Base-by-base conservation (phyloP, 441 rosid genomes). In the Biscutella laevigata region DNA sequence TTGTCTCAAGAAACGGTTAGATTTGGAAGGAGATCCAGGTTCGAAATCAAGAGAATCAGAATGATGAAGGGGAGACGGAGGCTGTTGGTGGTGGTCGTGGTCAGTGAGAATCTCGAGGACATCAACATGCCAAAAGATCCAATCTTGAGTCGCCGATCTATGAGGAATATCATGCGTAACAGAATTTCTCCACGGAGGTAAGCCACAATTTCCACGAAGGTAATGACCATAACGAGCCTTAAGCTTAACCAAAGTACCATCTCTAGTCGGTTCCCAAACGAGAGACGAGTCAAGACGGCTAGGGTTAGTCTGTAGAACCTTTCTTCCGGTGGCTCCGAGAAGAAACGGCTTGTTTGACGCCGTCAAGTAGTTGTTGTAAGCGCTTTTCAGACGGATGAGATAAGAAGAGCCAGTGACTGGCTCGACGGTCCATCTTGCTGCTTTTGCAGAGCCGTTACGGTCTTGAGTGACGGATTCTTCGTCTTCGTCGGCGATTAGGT, bases 171-270 rank as follows among this genome's bases (percentile, higher is more conserved):
- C 97, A 60, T 90, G 95, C 20, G 97, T 90, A 4, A 90, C 80
- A 9, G 94, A 84, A 81, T 90, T 90, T 59, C 95, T 77, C 98
- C 98, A 90, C 2, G 96, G 98, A 16, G 98, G 98, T 3, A 90
- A 34, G 21, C 95, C 92, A 10, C 98, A 92, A 37, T 90, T 90
- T 15, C 86, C 98, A 37, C 98, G 78, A 67, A 90, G 71, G 74
- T 67, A 90, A 61, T 84, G 53, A 2, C 88, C 95, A 62, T 84
- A 80, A 7, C 96, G 79, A 14, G 96, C 82, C 73, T 70, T 77
- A 44, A 90, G 88, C 76, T 77, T 83, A 33, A 79, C 68, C 24
- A 41, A 61, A 63, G 65, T 32, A 6, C 77, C 85, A n/a, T 82
- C 96, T 58, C 76, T 66, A 5, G 79, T 20, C 4, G 98, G 90